These are phyloP conservation scores for Salix viminalis DNA, from an alignment of 345 rosid species.

Conservation along the genomic window DNA sequence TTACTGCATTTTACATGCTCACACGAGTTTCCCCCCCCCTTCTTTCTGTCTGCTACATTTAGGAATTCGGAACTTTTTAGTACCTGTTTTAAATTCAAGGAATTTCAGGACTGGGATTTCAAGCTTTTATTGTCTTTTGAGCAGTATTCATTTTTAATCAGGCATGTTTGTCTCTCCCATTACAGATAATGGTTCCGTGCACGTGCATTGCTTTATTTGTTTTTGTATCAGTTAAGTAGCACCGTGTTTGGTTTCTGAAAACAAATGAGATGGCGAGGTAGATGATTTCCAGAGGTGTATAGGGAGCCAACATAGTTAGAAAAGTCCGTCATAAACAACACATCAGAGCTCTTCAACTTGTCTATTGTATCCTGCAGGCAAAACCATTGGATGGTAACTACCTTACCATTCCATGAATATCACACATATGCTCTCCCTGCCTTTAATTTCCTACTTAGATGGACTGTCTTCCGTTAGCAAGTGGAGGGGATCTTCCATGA, in stretches of 20 bases:
- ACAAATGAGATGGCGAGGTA: not conserved
- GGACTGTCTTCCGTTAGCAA: not conserved
- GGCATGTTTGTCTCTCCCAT: not conserved
- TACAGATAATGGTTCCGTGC: not conserved
- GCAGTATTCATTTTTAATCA: not conserved
- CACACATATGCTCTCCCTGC: not conserved
- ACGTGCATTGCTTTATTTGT: not conserved
- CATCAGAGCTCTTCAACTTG: not conserved
- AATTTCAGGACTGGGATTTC: not conserved
- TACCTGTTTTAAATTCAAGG: not conserved
- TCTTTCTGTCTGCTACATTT: not conserved
- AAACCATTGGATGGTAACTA: not conserved
- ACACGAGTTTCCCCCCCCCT: no score
- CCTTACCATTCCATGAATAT: not conserved
- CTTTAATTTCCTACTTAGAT: not conserved
- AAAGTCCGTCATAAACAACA: not conserved
- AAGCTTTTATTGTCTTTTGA: not conserved
- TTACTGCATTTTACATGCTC: not conserved
- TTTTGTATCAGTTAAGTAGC: not conserved
- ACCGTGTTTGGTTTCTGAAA: not conserved
- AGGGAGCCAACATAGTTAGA: not conserved
- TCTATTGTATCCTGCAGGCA: not conserved
- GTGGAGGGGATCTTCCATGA: not conserved
- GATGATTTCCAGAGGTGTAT: not conserved
- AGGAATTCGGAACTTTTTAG: not conserved